These are phyloP conservation scores for Cryphonectria radicalis DNA, from an alignment of 2,329 filamentous ascomycete species.

Conservation along the genomic window DNA sequence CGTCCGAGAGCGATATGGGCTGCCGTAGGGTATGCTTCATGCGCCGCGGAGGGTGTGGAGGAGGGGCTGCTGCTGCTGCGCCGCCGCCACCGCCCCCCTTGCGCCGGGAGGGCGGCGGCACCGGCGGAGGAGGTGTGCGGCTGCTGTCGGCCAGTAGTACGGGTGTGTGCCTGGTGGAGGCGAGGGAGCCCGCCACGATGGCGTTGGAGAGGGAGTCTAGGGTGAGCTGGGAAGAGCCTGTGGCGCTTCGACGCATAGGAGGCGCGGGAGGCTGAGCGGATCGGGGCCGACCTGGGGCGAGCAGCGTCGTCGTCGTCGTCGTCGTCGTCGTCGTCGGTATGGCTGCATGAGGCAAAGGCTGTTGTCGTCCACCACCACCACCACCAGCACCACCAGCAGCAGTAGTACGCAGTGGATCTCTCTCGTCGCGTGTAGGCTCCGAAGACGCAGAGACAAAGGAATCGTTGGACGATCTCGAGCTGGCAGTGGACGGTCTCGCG, in stretches of 20 bases:
- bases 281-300: conserved; percentile 28
- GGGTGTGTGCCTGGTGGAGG: conserved; percentile 60
- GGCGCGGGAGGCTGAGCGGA: conserved; percentile 20
- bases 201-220: conserved; percentile 72
- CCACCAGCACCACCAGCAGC: too few relatives aligned
- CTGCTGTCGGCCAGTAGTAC: conserved; percentile 31
- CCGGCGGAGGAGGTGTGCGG: conserved; percentile 44
- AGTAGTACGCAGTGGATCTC: conserved; percentile 13
- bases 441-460: conserved; percentile 49
- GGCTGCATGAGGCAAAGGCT: conserved; percentile 12
- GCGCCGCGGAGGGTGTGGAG: conserved; percentile 50
- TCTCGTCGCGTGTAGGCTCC: conserved; percentile 25
- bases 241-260: conserved; percentile 27
- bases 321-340: neutral
- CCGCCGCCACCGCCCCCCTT: neutral
- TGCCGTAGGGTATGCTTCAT: conserved; percentile 71
- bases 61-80: conserved; percentile 28
- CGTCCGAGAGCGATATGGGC: conserved; percentile 52
- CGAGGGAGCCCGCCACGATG: conserved; percentile 75
- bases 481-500: conserved; percentile 30
- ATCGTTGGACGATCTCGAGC: conserved; percentile 49
- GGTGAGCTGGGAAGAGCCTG: conserved; percentile 42
- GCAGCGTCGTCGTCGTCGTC: conserved; percentile 22
- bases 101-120: conserved; percentile 42
- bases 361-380: neutral